Evolutionary conservation across 768 basidiomycete species (phyloP), one percentile per base, ranked within the genome.

Genomic region (Phaeotremella skinneri): DNA sequence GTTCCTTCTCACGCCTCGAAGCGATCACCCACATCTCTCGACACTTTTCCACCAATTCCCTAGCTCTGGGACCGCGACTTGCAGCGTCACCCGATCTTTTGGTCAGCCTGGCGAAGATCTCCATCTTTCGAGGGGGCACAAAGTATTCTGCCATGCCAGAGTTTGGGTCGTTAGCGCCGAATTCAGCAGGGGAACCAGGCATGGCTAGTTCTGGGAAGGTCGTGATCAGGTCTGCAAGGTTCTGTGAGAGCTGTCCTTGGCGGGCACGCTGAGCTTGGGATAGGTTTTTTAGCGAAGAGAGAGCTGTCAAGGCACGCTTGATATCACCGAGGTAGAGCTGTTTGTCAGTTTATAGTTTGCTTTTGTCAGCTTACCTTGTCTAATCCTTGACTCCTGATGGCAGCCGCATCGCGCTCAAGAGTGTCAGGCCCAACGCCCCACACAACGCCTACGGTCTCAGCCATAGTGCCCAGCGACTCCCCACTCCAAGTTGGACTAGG

Each of bases 21-120:
- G 61, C 52, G 9, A 77, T 66, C 2, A 63, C 68, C 76, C 76
- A 77, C 3, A 77, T 56, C 14, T 69, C 67, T 11, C 69, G 58
- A 49, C 74, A 75, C 30, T 59, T 48, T 6, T 72, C 70, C 4
- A 74, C 48, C 21, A 77, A 56, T 23, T 70, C 69, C 9, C 62
- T 29, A 30, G 56, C 65, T 25, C 49, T 56, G 20, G 60, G 30
- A 17, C 26, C 47, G 21, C 56, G 62, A 2, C 64, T 64, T 2
- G 57, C 58, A 45, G 43, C 6, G 43, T 69, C 68, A 20, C 37
- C 48, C 7, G 59, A 52, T 30, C 48, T 34, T 3, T 49, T 29
- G 2, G 54, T 47, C 11, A 72, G 54, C 51, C 62, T 39, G 2
- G 56, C 62, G 45, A 69, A 71, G 30, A 71, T 60, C 51, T 70